Evolutionary conservation across 2,329 filamentous ascomycete species (phyloP), one percentile per base, ranked within the genome.

Genomic region (Sclerotinia glacialis): DNA sequence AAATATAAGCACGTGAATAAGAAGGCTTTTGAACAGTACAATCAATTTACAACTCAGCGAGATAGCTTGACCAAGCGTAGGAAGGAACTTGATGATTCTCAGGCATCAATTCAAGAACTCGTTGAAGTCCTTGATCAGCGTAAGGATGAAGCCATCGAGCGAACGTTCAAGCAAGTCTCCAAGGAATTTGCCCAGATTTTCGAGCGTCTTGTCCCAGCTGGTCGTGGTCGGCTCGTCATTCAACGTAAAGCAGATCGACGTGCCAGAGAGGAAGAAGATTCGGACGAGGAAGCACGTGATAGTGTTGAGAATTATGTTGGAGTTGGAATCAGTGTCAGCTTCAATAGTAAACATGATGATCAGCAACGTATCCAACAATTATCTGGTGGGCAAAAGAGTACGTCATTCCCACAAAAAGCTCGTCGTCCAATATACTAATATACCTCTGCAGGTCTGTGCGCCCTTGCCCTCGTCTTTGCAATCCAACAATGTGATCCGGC

Each of bases 1-100:
- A 97, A 97, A 77, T 98, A 95, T 80, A 92, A 93, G 65, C 92
- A 97, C 74, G 93, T 99, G 80, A 99, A 99, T 85, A 99, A 98
- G 81, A 98, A 99, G 80, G 95, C 95, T 0, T 97, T 98, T 76
- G 96, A 99, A 79, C 95, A 99, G 78, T 99, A 98, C 81, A 96
- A 94, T 80, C 96, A 89, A 80, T 99, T 98, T 77, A 97, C 94
- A 9, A 90, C 89, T 61, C 92, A 97, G 78, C 90, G 96, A 67
- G 93, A 97, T 69, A 89, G 90, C 28, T 83, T 99, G 23, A 90
- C 91, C 60, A 90, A 91, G 75, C 90, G 95, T 72, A 87, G 94
- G 60, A 86, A 89, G 73, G 95, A 98, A 77, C 86, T 99, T 14
- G 92, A 97, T 73, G 88, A 87, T 18, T 94, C 91, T 3, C 92